A percentile compares a stretch with the other conserved stretches of the same genome.
These are phyloP conservation scores for Torulaspora maleeae DNA, from an alignment of 805 yeast genomes.

Conservation along the genomic window DNA sequence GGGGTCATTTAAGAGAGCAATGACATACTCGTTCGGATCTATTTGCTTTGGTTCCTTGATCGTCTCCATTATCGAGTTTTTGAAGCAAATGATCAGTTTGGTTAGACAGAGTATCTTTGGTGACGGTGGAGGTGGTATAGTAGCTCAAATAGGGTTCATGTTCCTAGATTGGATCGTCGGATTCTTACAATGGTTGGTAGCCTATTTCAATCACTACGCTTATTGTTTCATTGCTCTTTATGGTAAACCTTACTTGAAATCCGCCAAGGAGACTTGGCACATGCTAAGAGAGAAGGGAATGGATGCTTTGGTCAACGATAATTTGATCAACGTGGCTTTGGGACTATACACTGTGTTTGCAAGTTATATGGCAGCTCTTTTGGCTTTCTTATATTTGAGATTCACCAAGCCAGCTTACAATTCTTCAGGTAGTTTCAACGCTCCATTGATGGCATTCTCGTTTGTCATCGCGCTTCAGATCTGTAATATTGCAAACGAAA, in stretches of 20 bases:
- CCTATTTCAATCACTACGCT: slow-evolving; percentile 87
- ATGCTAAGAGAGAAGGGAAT: slow-evolving; percentile 74
- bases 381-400: slow-evolving; percentile 61
- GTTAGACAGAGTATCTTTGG: slow-evolving; percentile 40
- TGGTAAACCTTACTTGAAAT: slow-evolving; percentile 68
- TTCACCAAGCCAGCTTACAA: slow-evolving; percentile 67
- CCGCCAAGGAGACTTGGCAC: slow-evolving; percentile 80
- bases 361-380: slow-evolving; percentile 58
- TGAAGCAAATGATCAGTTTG: slow-evolving; percentile 51
- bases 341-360: slow-evolving; percentile 71
- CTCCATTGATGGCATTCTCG: slow-evolving; percentile 69
- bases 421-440: slow-evolving; percentile 53
- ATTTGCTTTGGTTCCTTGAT: slow-evolving; percentile 79
- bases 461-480: slow-evolving; percentile 73
- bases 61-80: slow-evolving; percentile 64
- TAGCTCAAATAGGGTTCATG: slow-evolving; percentile 50
- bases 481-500: slow-evolving; percentile 63
- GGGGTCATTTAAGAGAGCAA: slow-evolving; percentile 73
- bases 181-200: slow-evolving; percentile 70
- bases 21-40: slow-evolving; percentile 85
- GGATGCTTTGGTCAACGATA: slow-evolving; percentile 80
- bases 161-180: slow-evolving; percentile 57
- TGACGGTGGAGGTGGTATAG: slow-evolving; percentile 48
- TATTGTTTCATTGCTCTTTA: slow-evolving; percentile 82
- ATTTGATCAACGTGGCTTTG: slow-evolving; percentile 71